Evolutionary conservation across 208 protist species (phyloP).

Genomic region (Lotmaria passim): DNA sequence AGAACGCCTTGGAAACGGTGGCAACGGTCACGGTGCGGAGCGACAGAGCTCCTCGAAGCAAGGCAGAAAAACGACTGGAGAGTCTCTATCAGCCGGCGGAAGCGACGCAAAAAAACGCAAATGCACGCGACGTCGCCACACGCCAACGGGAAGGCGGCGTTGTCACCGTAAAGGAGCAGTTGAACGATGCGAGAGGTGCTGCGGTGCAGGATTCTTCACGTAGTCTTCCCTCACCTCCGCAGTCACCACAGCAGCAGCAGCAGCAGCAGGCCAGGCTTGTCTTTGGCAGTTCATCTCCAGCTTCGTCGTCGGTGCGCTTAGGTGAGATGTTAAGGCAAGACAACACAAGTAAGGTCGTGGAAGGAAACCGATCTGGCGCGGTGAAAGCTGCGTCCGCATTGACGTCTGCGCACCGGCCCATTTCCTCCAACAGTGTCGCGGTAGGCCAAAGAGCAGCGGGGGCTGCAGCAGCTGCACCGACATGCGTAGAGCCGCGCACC

Average conservation of each 20-base stretch:
- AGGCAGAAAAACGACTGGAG: background rate
- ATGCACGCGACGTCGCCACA: background rate
- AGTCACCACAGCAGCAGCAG: background rate
- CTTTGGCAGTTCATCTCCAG: background rate
- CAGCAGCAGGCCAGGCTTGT: background rate
- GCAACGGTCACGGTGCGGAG: slow-evolving; percentile 11
- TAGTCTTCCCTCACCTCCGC: too few species aligned
- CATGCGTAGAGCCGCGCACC: background rate
- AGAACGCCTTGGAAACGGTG: slow-evolving; percentile 1
- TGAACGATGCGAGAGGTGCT: too few species aligned
- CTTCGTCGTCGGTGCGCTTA: background rate
- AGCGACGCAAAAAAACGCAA: background rate
- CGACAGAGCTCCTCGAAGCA: background rate
- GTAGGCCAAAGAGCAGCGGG: too few species aligned
- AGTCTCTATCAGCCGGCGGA: slow-evolving; percentile 1
- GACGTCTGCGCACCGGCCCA: background rate
- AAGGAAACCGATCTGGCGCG: background rate
- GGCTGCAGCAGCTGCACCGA: background rate
- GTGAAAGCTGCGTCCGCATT: background rate
- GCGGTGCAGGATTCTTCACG: too few species aligned
- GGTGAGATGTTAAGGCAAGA: background rate
- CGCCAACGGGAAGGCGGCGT: too few species aligned
- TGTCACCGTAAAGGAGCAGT: too few species aligned
- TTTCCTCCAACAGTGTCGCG: background rate
- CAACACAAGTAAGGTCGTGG: background rate